phyloP scores from a whole-genome alignment of 2,329 filamentous ascomycete species.

The Colletotrichum costaricense region DNA sequence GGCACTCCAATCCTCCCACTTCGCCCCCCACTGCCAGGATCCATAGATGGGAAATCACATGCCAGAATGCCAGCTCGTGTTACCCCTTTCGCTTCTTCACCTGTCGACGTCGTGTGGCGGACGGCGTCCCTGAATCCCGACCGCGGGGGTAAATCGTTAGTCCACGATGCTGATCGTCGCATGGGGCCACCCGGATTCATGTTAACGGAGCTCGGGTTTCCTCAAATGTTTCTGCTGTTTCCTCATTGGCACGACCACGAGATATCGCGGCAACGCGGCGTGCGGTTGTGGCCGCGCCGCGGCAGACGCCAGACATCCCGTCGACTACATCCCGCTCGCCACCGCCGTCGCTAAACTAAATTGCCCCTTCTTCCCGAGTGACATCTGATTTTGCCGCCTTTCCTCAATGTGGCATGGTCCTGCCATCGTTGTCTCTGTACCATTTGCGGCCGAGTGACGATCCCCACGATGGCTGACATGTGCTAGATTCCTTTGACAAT shows the following conservation, averaged over 20 bases:
- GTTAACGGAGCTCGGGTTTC: not conserved
- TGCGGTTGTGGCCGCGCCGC: slow-evolving; percentile 3
- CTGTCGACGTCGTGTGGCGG: not conserved
- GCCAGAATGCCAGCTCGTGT: not conserved
- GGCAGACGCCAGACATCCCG: not conserved
- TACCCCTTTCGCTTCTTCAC: slow-evolving; percentile 14
- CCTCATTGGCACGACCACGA: slow-evolving; percentile 8
- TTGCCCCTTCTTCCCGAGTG: not conserved
- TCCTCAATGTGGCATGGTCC: not conserved
- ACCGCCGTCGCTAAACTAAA: not conserved
- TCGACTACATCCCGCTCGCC: not conserved
- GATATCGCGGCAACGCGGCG: not conserved
- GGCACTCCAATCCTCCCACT: slow-evolving; percentile 2
- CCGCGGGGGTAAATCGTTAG: not conserved
- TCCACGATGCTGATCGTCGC: slow-evolving; percentile 19
- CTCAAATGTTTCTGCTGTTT: not conserved
- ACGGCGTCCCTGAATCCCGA: not conserved
- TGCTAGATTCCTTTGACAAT: not conserved
- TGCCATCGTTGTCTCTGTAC: not conserved
- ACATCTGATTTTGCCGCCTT: not conserved
- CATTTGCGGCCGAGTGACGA: not conserved
- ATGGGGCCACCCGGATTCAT: not conserved
- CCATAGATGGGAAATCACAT: slow-evolving; percentile 27
- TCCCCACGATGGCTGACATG: not conserved
- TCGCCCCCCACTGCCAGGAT: not conserved